Evolutionary conservation across 192 early-diverging fungal genomes (phyloP), one percentile per base, ranked within the genome.

Genomic region (Mortierella antarctica): DNA sequence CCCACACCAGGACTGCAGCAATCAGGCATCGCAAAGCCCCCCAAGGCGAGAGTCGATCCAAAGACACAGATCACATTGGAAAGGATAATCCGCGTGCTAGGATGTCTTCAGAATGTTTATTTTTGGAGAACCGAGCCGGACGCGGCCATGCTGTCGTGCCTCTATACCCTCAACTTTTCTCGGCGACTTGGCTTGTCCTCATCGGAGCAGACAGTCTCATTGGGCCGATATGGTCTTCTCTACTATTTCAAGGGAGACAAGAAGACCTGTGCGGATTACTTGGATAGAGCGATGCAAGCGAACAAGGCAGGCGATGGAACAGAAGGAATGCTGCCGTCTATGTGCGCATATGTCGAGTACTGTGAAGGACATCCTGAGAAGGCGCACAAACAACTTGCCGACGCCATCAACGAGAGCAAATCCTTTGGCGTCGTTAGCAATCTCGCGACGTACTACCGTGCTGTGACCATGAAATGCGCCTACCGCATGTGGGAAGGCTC

Each of bases 401-500:
- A 61, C n/a, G 66, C 86, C 2, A 85, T 85, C 50, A 67, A 73
- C 17, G 79, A 69, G 15, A 59, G 66, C 57, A 76, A 73, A 47
- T 75, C 79, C 1, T 76, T 83, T 50, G 86, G 86, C 18, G 80
- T 83, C 0, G 84, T 85, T 9, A 84, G 70, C 0, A 74, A 84
- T 48, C 61, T 80, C 41, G 82, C 85, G 18, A 65, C 76, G 15
- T 87, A 85, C 50, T 87, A 87, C 62, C 71, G 83, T 14, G 73
- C 84, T 4, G 84, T 84, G 1, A 82, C 65, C 6, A 62, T 84
- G 9, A 66, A 83, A 17, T 50, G 68, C 6, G 83, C 86, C 0
- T 84, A 77, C 49, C 68, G 86, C 39, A 87, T 85, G 12, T 87
- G 85, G 78, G 83, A 87, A 52, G 86, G 86, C 9, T 62, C 74